Percentiles rank a stretch among this genome's conserved stretches.
phyloP scores from a whole-genome alignment of 257 asterid genomes.

The Echites panduratus region DNA sequence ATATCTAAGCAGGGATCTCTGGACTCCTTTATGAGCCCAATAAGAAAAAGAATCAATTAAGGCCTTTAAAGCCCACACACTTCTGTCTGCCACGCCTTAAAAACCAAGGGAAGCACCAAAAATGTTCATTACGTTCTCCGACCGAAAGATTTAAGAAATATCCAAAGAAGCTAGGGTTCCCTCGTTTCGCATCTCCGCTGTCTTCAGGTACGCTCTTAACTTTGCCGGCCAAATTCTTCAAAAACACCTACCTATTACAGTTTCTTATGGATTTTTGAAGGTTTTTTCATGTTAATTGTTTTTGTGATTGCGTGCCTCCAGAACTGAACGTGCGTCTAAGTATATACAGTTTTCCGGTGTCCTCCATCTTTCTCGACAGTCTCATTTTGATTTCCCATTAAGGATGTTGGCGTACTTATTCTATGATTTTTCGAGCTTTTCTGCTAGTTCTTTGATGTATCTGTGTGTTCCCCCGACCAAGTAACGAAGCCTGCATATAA shows the following conservation, averaged over 20 bases:
- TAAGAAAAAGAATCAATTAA: neutral
- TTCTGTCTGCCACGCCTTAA: neutral
- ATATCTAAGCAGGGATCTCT: neutral
- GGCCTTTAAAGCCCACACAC: neutral
- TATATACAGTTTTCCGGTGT: too few relatives aligned
- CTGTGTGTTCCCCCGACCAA: neutral
- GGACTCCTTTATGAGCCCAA: neutral
- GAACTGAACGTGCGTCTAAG: neutral
- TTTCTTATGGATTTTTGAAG: neutral
- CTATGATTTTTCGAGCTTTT: neutral
- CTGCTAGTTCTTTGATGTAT: neutral
- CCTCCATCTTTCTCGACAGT: too few relatives aligned
- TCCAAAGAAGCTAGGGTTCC: constrained; percentile 28
- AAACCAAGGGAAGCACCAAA: neutral
- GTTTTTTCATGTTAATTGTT: neutral
- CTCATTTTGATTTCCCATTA: too few relatives aligned
- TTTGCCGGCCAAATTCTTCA: neutral
- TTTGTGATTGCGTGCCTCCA: neutral
- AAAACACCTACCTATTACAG: neutral
- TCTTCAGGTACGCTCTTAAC: constrained; percentile 15
- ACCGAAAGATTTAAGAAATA: constrained; percentile 3
- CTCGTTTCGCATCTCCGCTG: neutral
- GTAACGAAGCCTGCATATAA: neutral
- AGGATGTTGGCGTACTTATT: neutral
- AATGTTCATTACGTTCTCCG: neutral